These are phyloP conservation scores for Globisporangium cystogenes DNA, from an alignment of 352 stramenopile genomes.

Conservation along the genomic window DNA sequence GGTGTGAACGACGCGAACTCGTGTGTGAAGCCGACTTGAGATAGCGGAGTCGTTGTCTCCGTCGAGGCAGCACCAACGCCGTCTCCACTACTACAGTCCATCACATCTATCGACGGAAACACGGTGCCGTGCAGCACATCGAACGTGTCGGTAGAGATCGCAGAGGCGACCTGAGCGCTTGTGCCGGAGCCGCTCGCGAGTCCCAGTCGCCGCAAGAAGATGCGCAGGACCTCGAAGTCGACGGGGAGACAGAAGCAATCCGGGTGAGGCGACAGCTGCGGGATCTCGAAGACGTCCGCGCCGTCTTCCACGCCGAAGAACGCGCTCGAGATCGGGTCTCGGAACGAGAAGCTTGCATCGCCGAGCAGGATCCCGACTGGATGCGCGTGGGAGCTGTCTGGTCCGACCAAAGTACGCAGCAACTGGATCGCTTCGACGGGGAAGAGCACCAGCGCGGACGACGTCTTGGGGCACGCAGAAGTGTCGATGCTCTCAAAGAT, in stretches of 20 bases:
- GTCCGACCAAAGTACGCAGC: slow-evolving; percentile 25
- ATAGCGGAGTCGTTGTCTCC: neutral
- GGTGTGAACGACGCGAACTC: slow-evolving; percentile 50
- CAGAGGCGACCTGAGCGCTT: slow-evolving; percentile 18
- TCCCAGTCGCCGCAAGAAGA: slow-evolving; percentile 29
- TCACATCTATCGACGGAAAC: neutral
- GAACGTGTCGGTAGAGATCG: slow-evolving; percentile 64
- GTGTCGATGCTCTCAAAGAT: slow-evolving; percentile 21
- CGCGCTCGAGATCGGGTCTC: slow-evolving; percentile 48
- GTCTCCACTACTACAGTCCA: too few relatives aligned
- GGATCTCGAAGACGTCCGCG: slow-evolving; percentile 33
- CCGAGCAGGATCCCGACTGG: slow-evolving; percentile 28
- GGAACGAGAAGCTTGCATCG: slow-evolving; percentile 60
- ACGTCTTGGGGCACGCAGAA: slow-evolving; percentile 1
- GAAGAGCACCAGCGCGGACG: slow-evolving; percentile 58
- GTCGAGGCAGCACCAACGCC: neutral
- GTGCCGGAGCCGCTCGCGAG: neutral
- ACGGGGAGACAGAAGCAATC: slow-evolving; percentile 81
- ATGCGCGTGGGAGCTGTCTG: slow-evolving; percentile 7
- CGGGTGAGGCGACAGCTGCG: slow-evolving; percentile 70
- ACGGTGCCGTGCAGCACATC: slow-evolving; percentile 42
- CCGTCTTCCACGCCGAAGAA: slow-evolving; percentile 29
- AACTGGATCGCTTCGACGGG: slow-evolving; percentile 61
- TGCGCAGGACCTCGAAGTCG: slow-evolving; percentile 61
- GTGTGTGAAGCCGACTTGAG: slow-evolving; percentile 26